Evolutionary conservation across 352 stramenopile species (phyloP).

Genomic region (Phytophthora ramorum): DNA sequence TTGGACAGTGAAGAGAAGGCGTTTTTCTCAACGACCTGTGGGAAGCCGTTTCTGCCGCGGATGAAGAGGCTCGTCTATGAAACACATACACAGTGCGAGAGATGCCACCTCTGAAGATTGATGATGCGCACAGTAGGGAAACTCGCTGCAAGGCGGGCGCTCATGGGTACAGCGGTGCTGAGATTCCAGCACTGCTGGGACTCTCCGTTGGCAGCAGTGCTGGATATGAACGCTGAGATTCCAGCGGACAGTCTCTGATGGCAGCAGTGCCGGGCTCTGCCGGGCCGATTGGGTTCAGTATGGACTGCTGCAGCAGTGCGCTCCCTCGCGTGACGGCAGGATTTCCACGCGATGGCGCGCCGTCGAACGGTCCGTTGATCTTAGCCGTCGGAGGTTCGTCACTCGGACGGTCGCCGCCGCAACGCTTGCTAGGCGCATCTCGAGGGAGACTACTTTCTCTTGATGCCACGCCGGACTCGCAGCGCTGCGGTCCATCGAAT

Average conservation of each 20-base stretch:
- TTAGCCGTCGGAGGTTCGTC: background rate
- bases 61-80: constrained; percentile 8
- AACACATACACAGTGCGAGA: background rate
- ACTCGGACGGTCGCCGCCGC: too few relatives aligned
- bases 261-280: constrained; percentile 1
- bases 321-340: background rate
- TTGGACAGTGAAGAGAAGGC: constrained; percentile 18
- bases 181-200: constrained; percentile 9
- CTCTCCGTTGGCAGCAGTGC: background rate
- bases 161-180: constrained; percentile 19
- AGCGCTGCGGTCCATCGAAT: background rate
- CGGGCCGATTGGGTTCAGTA: background rate
- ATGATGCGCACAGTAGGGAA: background rate
- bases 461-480: background rate
- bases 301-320: background rate
- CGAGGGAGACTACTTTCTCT: too few relatives aligned
- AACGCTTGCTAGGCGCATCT: too few relatives aligned
- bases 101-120: background rate
- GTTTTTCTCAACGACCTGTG: constrained; percentile 23
- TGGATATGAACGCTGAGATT: constrained; percentile 19
- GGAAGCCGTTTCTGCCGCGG: too few relatives aligned
- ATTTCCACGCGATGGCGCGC: background rate
- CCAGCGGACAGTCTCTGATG: background rate
- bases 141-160: too few relatives aligned
- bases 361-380: constrained; percentile 1